Conservation (phyloP, 2,329 filamentous ascomycete species). For the Bipolaris victoriae region DNA sequence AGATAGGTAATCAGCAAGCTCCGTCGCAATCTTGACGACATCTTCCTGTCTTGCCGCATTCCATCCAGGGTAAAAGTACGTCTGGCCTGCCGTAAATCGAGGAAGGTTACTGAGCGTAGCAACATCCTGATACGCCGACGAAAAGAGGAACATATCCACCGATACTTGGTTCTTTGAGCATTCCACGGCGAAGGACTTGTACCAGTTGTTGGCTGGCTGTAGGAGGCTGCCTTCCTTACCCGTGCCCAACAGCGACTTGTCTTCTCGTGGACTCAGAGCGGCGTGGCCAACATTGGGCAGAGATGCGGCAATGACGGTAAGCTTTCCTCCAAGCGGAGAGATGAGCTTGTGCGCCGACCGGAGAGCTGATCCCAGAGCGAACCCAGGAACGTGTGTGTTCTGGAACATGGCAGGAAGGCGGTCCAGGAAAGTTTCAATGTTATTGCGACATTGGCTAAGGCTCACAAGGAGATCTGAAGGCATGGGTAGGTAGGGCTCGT, state of each 20-base stretch:
- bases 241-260: conserved; percentile 94
- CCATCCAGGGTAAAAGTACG: conserved; percentile 98
- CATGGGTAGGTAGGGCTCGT: conserved; percentile 95
- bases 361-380: conserved; percentile 94
- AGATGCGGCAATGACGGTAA: conserved; percentile 87
- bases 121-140: conserved; percentile 77
- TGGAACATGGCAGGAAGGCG: conserved; percentile 97
- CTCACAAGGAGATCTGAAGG: conserved; percentile 91
- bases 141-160: conserved; percentile 59
- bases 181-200: conserved; percentile 98
- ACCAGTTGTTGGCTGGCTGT: conserved; percentile 94
- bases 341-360: conserved; percentile 95
- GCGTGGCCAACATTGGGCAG: conserved; percentile 89
- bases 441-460: conserved; percentile 84
- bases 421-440: conserved; percentile 87
- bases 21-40: conserved; percentile 95
- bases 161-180: conserved; percentile 99
- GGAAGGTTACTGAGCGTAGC: conserved; percentile 95
- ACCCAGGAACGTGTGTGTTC: conserved; percentile 85
- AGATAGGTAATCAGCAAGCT: conserved; percentile 97
- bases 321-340: conserved; percentile 90
- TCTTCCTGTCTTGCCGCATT: conserved; percentile 93
- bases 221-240: conserved; percentile 87
- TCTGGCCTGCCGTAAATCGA: conserved; percentile 95
- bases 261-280: conserved; percentile 86